Conservation (phyloP, 305 asterid species). For the Solanum hybrid region DNA sequence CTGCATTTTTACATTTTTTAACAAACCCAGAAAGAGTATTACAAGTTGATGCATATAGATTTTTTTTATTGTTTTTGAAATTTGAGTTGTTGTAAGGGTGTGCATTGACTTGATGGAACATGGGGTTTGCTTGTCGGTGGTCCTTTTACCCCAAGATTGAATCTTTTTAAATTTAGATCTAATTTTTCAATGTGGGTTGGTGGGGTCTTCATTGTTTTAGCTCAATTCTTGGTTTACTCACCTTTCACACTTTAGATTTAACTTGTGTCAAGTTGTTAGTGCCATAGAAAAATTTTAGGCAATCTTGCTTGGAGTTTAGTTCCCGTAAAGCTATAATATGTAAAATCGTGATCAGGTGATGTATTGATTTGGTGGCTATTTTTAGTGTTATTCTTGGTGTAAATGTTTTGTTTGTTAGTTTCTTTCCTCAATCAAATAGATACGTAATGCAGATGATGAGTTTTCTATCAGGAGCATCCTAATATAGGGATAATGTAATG, state of each 20-base stretch:
- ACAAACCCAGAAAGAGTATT: neutral
- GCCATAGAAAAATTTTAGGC: neutral
- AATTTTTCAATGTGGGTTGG: conserved; percentile 26
- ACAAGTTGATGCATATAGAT: neutral
- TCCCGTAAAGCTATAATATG: neutral
- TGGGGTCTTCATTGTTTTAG: conserved; percentile 11
- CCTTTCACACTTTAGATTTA: conserved; percentile 7
- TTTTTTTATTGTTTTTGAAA: conserved; percentile 4
- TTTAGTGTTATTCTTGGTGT: neutral
- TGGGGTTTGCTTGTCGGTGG: conserved; percentile 27
- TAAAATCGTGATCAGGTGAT: neutral
- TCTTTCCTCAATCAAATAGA: neutral
- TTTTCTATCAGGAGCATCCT: neutral
- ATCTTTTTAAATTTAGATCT: conserved; percentile 42
- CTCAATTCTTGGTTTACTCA: neutral
- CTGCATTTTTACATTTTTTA: neutral
- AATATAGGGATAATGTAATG: neutral
- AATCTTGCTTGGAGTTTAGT: neutral
- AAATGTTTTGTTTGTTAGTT: neutral
- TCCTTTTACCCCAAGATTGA: conserved; percentile 1
- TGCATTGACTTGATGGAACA: conserved; percentile 4
- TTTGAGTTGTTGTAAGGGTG: conserved; percentile 21
- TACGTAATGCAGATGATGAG: neutral
- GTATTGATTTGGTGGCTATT: neutral
- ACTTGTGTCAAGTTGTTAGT: neutral